Percentiles rank a stretch among this genome's conserved stretches.
Evolutionary conservation across 345 rosid species (phyloP).

Genomic region (Populus ilicifolia): DNA sequence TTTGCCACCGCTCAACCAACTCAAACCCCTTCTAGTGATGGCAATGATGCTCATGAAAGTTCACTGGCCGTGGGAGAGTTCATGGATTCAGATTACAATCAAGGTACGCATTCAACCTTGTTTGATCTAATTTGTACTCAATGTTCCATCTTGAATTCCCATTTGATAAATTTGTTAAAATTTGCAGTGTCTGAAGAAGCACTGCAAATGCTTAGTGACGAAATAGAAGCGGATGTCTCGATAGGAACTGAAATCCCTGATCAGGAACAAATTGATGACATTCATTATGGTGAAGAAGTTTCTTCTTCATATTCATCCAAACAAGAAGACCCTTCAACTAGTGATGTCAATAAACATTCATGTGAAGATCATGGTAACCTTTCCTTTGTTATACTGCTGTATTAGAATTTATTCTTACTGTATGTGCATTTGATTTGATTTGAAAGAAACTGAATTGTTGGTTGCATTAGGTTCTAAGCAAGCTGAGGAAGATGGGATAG

Average conservation of each 20-base stretch:
- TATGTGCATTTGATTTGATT: not conserved
- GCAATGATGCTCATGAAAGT: constrained; percentile 23
- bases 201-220: constrained; percentile 43
- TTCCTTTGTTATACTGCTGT: not conserved
- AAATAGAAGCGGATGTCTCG: constrained; percentile 64
- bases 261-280: constrained; percentile 53
- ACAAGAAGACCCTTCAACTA: constrained; percentile 25
- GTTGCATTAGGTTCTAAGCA: constrained; percentile 26
- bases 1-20: constrained; percentile 26
- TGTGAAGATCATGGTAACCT: constrained; percentile 37
- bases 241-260: constrained; percentile 90
- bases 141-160: not conserved
- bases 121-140: not conserved
- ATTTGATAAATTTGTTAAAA: not conserved
- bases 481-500: constrained; percentile 40
- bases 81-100: constrained; percentile 26
- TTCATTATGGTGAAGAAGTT: constrained; percentile 28
- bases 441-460: not conserved
- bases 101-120: constrained; percentile 37
- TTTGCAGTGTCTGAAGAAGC: constrained; percentile 41
- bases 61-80: constrained; percentile 8
- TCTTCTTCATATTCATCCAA: constrained; percentile 18
- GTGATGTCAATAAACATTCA: constrained; percentile 18
- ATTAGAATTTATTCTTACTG: not conserved
- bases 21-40: constrained; percentile 10